Conservation (phyloP, 495 filamentous ascomycete genomes). For the Aspergillus homomorphus region DNA sequence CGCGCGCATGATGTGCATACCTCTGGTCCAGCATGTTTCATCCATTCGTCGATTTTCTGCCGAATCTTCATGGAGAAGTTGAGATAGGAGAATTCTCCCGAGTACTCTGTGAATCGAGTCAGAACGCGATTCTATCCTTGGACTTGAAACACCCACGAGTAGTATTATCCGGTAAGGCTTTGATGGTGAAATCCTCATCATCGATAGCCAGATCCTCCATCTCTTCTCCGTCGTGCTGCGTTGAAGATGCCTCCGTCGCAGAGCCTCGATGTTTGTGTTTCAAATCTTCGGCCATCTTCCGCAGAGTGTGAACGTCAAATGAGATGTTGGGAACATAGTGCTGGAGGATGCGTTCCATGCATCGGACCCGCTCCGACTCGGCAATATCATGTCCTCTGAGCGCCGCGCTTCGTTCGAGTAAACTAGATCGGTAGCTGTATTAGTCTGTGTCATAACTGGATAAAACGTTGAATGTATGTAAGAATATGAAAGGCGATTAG, state of each 20-base stretch:
- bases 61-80: constrained; percentile 51
- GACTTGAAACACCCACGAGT: constrained; percentile 32
- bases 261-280: constrained; percentile 37
- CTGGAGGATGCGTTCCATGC: constrained; percentile 44
- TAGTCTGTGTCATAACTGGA: background rate
- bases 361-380: constrained; percentile 43
- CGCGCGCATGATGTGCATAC: constrained; percentile 22
- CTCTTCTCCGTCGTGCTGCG: constrained; percentile 36
- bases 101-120: constrained; percentile 41
- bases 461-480: background rate
- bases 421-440: constrained; percentile 20
- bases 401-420: constrained; percentile 36
- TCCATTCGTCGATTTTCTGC: constrained; percentile 49
- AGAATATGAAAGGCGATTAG: background rate
- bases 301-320: constrained; percentile 43
- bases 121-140: background rate
- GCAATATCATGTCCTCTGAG: constrained; percentile 40
- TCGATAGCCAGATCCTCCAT: constrained; percentile 44
- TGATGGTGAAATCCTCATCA: constrained; percentile 46
- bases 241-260: constrained; percentile 31
- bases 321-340: constrained; percentile 44
- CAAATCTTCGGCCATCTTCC: constrained; percentile 39
- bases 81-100: constrained; percentile 51
- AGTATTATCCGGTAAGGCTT: constrained; percentile 46
- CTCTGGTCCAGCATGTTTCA: constrained; percentile 42